Base-by-base conservation (phyloP, 2,329 filamentous ascomycete species). In the Beauveria asiatica region DNA sequence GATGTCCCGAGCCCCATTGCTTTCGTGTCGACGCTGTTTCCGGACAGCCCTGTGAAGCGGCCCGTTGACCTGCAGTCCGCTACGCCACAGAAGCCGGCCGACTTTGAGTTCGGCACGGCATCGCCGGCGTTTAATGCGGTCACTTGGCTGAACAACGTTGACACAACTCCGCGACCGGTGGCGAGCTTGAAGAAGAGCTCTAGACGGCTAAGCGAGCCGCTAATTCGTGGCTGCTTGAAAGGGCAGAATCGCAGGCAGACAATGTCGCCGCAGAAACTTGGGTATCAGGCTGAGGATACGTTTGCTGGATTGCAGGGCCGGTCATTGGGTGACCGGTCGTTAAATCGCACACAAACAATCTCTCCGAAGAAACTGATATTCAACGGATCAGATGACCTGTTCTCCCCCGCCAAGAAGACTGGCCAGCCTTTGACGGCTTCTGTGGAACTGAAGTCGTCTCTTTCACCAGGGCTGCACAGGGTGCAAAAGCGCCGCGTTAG, bases 151-250 rank as follows among this genome's bases (percentile, higher is more conserved):
- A 67, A 67, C 25, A 37, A 65, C 11, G 53, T 61, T 21, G 59
- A 66, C n/a, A 57, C 61, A 1, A 64, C 59, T 1, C 64, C 67
- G 42, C 62, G 66, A 25, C 62, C 63, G 21, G 64, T 67, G n/a
- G 66, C 66, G 23, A 62, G 62, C 57, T 65, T 63, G 27, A 55
- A 65, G 23, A 69, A 65, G 21, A 60, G 62, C 10, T 65, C 65
- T 13, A 70, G 71, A n/a, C 65, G 72, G 39, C 70, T 66, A 37
- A 74, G 72, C 49, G 72, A 74, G 60, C 72, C 72, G 25, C 64
- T 73, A 23, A 51, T 71, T n/a, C 69, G 68, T 39, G 67, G 64
- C 54, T 63, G 59, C 45, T 58, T 67, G 3, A 64, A 66, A 55
- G 60, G 61, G 5, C 66, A 63, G 54, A 61, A 65, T 2, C 69